Percentiles rank a stretch among this genome's conserved stretches.
phyloP scores from a whole-genome alignment of 768 basidiomycete species.

The Lactarius akahatsu region DNA sequence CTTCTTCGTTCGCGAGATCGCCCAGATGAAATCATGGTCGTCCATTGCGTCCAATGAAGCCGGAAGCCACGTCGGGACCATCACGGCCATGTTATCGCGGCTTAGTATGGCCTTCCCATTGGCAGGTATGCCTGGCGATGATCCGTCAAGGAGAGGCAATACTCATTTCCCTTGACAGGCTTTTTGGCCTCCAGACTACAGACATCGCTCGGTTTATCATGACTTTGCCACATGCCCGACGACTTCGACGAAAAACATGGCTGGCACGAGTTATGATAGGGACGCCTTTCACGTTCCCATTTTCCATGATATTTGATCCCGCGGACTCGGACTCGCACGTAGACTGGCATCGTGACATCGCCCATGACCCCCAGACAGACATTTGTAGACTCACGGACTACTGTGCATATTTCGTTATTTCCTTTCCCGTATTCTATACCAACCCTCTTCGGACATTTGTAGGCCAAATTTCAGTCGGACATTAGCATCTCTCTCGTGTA shows the following conservation, averaged over 20 bases:
- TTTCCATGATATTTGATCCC: conserved; percentile 9
- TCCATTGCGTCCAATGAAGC: conserved; percentile 53
- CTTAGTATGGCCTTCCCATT: conserved; percentile 63
- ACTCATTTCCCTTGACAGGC: conserved; percentile 13
- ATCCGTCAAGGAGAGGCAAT: not conserved
- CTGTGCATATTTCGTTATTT: conserved; percentile 21
- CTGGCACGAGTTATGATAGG: conserved; percentile 12
- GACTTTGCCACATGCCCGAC: conserved; percentile 9
- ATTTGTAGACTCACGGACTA: conserved; percentile 25
- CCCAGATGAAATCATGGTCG: conserved; percentile 63
- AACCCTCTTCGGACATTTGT: conserved; percentile 22
- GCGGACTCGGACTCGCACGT: conserved; percentile 21
- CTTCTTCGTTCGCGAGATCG: conserved; percentile 64
- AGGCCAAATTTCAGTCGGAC: conserved; percentile 20
- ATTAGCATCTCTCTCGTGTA: conserved; percentile 15
- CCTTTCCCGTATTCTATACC: conserved; percentile 6
- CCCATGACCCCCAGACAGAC: conserved; percentile 19
- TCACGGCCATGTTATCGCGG: conserved; percentile 64
- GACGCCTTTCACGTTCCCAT: not conserved
- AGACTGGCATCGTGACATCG: conserved; percentile 1
- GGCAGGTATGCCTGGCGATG: conserved; percentile 36
- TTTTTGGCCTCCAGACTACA: conserved; percentile 23
- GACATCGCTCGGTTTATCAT: conserved; percentile 24
- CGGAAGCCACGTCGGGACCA: conserved; percentile 57
- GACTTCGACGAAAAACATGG: conserved; percentile 9